These are phyloP conservation scores for Strobilomyces dryophilus DNA, from an alignment of 768 basidiomycete species.

Conservation along the genomic window DNA sequence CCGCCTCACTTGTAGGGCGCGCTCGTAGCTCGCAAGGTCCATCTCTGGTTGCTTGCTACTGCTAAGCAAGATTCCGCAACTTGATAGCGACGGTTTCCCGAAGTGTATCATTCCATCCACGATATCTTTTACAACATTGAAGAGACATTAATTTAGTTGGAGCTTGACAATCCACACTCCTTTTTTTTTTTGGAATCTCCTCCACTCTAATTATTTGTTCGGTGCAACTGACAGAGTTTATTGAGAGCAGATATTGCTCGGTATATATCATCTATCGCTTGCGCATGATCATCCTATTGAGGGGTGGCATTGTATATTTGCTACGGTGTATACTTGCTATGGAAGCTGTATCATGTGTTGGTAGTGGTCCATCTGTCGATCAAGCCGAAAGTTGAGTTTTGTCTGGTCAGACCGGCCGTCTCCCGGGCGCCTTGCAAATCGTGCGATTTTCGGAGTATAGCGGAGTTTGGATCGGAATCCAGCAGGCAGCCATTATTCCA, in stretches of 20 bases:
- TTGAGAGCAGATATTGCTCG: slow-evolving; percentile 8
- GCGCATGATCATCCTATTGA: slow-evolving; percentile 6
- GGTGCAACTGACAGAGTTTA: slow-evolving; percentile 14
- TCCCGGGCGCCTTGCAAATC: no score
- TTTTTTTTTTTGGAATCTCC: not conserved
- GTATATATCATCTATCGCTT: slow-evolving; percentile 17
- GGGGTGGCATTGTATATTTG: slow-evolving; percentile 11
- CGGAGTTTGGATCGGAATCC: no score
- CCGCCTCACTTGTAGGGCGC: slow-evolving; percentile 6
- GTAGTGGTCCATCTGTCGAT: slow-evolving; percentile 2
- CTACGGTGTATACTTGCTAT: slow-evolving; percentile 19
- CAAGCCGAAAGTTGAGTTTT: no score
- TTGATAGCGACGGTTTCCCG: slow-evolving; percentile 10
- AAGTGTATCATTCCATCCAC: slow-evolving; percentile 19
- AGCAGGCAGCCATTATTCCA: no score
- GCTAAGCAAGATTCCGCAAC: slow-evolving; percentile 11
- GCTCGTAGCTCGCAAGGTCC: not conserved
- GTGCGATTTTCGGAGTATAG: no score
- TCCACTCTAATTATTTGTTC: slow-evolving; percentile 8
- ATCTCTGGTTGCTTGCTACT: not conserved
- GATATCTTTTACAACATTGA: slow-evolving; percentile 14
- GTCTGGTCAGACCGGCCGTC: no score
- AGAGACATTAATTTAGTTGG: slow-evolving; percentile 19
- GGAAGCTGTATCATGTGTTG: slow-evolving; percentile 20
- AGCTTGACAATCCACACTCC: slow-evolving; percentile 8